Base-by-base conservation (phyloP, 108 stramenopile species). In the Tribonema minus region DNA sequence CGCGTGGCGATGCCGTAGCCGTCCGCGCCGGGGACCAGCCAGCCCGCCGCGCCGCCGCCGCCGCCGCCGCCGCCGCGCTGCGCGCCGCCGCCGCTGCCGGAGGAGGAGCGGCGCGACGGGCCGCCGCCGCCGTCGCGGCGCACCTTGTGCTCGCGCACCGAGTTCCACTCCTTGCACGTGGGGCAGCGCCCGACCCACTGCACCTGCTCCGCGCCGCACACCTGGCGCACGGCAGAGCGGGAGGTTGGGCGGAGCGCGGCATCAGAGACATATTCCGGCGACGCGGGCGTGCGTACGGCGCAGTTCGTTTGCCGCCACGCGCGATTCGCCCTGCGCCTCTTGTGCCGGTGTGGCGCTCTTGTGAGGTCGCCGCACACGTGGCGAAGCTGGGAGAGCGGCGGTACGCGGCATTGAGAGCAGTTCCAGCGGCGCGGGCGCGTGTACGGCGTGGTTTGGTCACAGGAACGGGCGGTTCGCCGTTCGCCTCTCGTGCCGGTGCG, bases 121-220 rank as follows among this genome's bases (percentile, higher is more conserved):
- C 63, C 34, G 25, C 35, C 78, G 58, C 2, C n/a, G 20, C 61
- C 60, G 46, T 80, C 83, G 26, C 67, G 12, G 67, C 74, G 71
- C 27, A 87, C 89, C 31, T 63, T 67, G 71, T 88, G 89, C 74
- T 90, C 87, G 80, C 92, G 90, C 20, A 96, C 76, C 15, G 91
- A 91, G 83, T 95, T 94, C 93, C 93, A 96, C 82, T 93, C 91
- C 46, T 86, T 71, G 76, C 95, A 96, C 0, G 92, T 91, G 12
- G 90, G 88, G 59, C 87, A 97, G 58, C 88, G 77, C 6, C 96
- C 96, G 59, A 89, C 78, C 96, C 96, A 97, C 72, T 95, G 90
- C 9, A 92, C 88, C 71, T 88, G 92, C 82, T 93, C 93, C 7
- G 88, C 70, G 12, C 92, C 91, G 82, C 96, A 96, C 59, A 79